Evolutionary conservation across 1,139 yeast species (phyloP).

Genomic region (Dujonia santamariae): DNA sequence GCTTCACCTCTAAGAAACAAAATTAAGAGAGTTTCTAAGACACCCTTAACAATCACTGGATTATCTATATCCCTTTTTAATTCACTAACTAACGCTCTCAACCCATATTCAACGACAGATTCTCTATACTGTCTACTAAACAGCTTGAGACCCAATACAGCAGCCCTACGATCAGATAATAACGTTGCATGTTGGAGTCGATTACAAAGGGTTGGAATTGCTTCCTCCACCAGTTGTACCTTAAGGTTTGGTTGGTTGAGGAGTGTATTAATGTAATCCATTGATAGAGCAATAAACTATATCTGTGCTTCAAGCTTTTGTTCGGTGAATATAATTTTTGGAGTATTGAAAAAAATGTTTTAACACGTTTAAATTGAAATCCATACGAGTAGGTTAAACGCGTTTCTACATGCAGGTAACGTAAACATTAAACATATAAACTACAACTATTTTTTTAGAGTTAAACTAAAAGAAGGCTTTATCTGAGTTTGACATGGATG

Average conservation of each 20-base stretch:
- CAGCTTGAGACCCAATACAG: slow-evolving; percentile 85
- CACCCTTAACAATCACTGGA: slow-evolving; percentile 71
- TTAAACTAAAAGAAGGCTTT: no score
- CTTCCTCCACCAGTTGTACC: slow-evolving; percentile 69
- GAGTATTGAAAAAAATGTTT: no score
- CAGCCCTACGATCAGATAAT: slow-evolving; percentile 85
- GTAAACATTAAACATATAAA: no score
- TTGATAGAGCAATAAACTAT: slow-evolving; percentile 14
- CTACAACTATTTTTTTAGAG: no score
- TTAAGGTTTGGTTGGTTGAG: slow-evolving; percentile 47
- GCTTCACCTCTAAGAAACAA: slow-evolving; percentile 70
- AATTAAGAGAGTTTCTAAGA: slow-evolving; percentile 80
- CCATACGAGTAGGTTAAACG: no score
- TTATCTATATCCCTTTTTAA: slow-evolving; percentile 67
- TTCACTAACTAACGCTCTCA: slow-evolving; percentile 70
- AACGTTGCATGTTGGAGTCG: slow-evolving; percentile 79
- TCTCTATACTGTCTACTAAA: slow-evolving; percentile 90
- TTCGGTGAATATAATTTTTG: no score
- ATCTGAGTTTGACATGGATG: no score
- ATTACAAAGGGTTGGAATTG: slow-evolving; percentile 86
- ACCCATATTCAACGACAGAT: slow-evolving; percentile 83
- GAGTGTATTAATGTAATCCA: slow-evolving; percentile 43
- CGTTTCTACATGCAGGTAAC: no score
- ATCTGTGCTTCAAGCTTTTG: no score
- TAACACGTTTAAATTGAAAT: no score